Conservation (phyloP, 1,284 basidiomycete species). For the Grifola frondosa region DNA sequence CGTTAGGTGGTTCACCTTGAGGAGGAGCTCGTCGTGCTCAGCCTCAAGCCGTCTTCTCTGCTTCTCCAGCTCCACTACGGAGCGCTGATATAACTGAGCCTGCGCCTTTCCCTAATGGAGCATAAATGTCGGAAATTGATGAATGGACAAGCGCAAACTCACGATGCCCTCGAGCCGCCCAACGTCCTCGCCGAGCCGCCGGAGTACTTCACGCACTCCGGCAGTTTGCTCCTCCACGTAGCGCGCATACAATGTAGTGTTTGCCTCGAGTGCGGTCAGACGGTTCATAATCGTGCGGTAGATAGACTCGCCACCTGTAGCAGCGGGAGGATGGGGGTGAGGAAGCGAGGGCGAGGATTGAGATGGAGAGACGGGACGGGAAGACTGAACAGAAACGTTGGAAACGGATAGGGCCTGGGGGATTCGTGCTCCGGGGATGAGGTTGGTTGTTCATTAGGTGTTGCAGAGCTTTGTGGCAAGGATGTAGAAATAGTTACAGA, state of each 20-base stretch:
- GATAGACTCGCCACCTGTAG: constrained; percentile 84
- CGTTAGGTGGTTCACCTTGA: constrained; percentile 67
- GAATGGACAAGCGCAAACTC: constrained; percentile 32
- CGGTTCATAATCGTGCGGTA: constrained; percentile 97
- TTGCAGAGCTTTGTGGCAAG: too few relatives aligned
- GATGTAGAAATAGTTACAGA: too few relatives aligned
- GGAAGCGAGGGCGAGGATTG: constrained; percentile 18
- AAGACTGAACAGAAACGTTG: constrained; percentile 11
- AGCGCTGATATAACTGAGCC: constrained; percentile 61
- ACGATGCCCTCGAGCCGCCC: constrained; percentile 76
- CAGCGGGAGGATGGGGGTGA: constrained; percentile 22
- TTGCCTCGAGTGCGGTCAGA: constrained; percentile 81
- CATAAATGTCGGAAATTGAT: neutral
- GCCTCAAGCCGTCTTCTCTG: constrained; percentile 66
- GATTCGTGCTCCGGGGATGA: too few relatives aligned
- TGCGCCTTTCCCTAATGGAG: constrained; percentile 62
- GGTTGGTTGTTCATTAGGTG: too few relatives aligned
- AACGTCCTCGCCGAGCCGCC: constrained; percentile 80
- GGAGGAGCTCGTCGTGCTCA: constrained; percentile 66
- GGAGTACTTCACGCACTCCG: constrained; percentile 75
- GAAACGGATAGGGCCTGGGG: too few relatives aligned
- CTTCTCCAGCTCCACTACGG: constrained; percentile 68
- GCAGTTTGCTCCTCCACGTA: constrained; percentile 92
- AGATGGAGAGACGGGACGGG: constrained; percentile 10
- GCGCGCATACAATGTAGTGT: constrained; percentile 82